Evolutionary conservation across 768 basidiomycete genomes (phyloP), one percentile per base, ranked within the genome.

Genomic region (Filobasidium wieringae): DNA sequence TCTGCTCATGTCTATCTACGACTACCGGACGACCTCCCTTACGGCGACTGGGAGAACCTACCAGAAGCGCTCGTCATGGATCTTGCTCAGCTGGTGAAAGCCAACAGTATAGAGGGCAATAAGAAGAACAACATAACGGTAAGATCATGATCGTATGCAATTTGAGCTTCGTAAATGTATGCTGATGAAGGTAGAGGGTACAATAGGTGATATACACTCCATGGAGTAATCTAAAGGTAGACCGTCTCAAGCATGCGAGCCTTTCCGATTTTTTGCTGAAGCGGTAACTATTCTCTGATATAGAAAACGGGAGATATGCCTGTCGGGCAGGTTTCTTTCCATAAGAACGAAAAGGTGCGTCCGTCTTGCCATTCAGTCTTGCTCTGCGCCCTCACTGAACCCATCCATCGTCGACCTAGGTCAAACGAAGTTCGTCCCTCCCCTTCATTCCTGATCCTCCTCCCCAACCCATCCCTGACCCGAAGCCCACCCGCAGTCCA

Each of bases 241-340:
- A 66, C 58, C 8, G 17, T 24, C 19, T 30, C 14, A 2, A 9
- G 19, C 33, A 19, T 22, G 24, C 22, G 45, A 31, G 26, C 12
- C 17, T 32, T 47, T 31, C 26, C 27, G 9, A 40, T 12, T 14
- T 0, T 6, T 22, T 7, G 43, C n/a, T 47, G 27, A 22, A 53
- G 30, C 19, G 26, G 36, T 12, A 19, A 9, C 26, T 2, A 26
- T 47, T 51, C 43, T 3, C 19, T 50, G 19, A 49, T 15, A 9
- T 67, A 92, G 88, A 99, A 99, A 88, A 85, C 87, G 7, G 93
- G 93, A 2, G 90, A 93, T 69, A 96, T 95, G 90, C 91, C 88
- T 2, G 84, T 93, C 2, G 95, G 95, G 0, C 86, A 91, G 67
- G 95, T 99, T 0, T 87, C 89, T 0, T 97, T 99, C 72, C 87